Percentiles rank a stretch among this genome's conserved stretches.
Evolutionary conservation across 1,284 basidiomycete species (phyloP).

Genomic region (Rhizoctonia solani): DNA sequence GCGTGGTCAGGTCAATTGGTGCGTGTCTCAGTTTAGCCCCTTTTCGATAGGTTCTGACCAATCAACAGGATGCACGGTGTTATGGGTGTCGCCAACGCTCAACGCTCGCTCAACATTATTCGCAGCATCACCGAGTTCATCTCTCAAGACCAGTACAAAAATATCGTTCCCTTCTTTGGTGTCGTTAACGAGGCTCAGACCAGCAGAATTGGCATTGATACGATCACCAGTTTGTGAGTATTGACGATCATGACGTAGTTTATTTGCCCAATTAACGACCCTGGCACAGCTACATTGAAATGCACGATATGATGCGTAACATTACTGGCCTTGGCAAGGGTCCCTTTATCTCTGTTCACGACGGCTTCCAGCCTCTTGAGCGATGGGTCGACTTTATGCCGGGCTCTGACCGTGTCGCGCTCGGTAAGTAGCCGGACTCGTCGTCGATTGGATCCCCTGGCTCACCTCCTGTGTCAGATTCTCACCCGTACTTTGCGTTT

Average conservation of each 20-base stretch:
- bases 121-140: slow-evolving; percentile 89
- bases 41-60: not conserved
- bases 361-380: slow-evolving; percentile 46
- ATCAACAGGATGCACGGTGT: slow-evolving; percentile 54
- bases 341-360: slow-evolving; percentile 52
- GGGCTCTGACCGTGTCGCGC: slow-evolving; percentile 68
- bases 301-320: slow-evolving; percentile 52
- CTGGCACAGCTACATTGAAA: slow-evolving; percentile 47
- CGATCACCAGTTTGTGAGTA: slow-evolving; percentile 38
- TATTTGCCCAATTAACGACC: not conserved
- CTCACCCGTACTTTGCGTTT: slow-evolving; percentile 63
- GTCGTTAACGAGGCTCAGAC: slow-evolving; percentile 48
- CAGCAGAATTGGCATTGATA: slow-evolving; percentile 35
- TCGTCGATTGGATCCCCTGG: not conserved
- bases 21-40: slow-evolving; percentile 46
- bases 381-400: slow-evolving; percentile 56
- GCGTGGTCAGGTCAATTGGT: slow-evolving; percentile 41
- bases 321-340: slow-evolving; percentile 54
- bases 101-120: slow-evolving; percentile 86
- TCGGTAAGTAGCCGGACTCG: slow-evolving; percentile 52
- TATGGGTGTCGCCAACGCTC: slow-evolving; percentile 74
- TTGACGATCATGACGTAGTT: slow-evolving; percentile 25
- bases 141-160: slow-evolving; percentile 82
- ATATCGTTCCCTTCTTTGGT: slow-evolving; percentile 85
- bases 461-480: slow-evolving; percentile 47